Percentiles rank a stretch among this genome's conserved stretches.
These are phyloP conservation scores for Dendrobium chrysotoxum DNA, from an alignment of 106 monocot species.

Conservation along the genomic window DNA sequence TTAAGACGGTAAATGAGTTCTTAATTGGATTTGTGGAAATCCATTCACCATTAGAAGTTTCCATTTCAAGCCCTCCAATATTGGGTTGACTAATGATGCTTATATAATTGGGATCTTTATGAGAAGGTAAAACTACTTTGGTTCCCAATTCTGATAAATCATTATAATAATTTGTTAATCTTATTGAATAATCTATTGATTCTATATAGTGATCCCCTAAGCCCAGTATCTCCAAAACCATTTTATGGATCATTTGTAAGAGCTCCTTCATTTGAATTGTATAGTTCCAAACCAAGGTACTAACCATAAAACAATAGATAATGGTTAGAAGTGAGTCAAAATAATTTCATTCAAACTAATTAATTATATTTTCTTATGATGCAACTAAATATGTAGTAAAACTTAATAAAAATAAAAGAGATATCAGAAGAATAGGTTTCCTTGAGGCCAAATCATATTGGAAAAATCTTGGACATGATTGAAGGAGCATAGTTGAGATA, in stretches of 20 bases:
- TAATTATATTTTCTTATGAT: too few relatives aligned
- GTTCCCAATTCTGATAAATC: background rate
- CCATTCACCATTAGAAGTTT: background rate
- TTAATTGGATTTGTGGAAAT: background rate
- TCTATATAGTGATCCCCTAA: background rate
- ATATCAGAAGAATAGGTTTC: background rate
- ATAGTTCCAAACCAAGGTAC: background rate
- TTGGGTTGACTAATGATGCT: constrained; percentile 5
- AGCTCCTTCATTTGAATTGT: background rate
- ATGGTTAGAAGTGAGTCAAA: background rate
- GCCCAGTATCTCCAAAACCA: background rate
- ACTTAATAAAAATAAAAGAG: background rate
- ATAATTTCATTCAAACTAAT: too few relatives aligned
- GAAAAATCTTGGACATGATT: too few relatives aligned
- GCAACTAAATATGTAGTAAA: background rate
- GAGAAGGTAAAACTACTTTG: background rate
- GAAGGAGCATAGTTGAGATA: background rate
- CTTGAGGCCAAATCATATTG: background rate
- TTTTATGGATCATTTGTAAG: background rate
- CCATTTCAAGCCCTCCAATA: background rate
- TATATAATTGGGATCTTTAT: background rate
- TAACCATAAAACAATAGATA: background rate
- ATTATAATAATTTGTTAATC: background rate
- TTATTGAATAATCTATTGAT: background rate
- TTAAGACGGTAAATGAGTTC: background rate